Percentiles rank a stretch among this genome's conserved stretches.
Evolutionary conservation across 2,329 filamentous ascomycete species (phyloP).

Genomic region (Phialophora verrucosa): DNA sequence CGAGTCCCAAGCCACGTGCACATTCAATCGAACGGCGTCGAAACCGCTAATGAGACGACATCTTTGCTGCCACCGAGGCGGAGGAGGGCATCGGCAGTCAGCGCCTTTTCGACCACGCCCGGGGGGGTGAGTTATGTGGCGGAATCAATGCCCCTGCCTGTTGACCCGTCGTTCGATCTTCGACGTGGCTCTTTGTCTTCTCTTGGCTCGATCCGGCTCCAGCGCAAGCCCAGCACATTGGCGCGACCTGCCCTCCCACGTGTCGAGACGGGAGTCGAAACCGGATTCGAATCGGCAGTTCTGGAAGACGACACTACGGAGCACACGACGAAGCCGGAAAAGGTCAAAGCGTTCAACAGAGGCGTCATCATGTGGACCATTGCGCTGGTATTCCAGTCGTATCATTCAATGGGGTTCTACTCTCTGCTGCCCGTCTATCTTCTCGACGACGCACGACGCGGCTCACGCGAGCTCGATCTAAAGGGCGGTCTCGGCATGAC

Average conservation of each 20-base stretch:
- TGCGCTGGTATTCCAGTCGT: constrained; percentile 51
- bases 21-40: background rate
- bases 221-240: background rate
- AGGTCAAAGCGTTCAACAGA: constrained; percentile 29
- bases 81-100: constrained; percentile 13
- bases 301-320: constrained; percentile 21
- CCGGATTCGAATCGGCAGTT: constrained; percentile 11
- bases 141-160: constrained; percentile 21
- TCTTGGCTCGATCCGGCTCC: constrained; percentile 25
- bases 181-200: constrained; percentile 29
- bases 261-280: background rate
- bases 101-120: constrained; percentile 1
- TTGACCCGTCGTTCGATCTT: constrained; percentile 33
- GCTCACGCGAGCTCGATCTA: constrained; percentile 25
- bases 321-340: background rate
- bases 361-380: constrained; percentile 50
- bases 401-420: constrained; percentile 56
- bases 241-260: constrained; percentile 1
- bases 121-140: constrained; percentile 20
- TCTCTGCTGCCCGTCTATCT: constrained; percentile 54
- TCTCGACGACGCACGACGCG: constrained; percentile 45
- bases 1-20: background rate
- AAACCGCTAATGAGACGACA: constrained; percentile 26
- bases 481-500: constrained; percentile 66
- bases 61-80: constrained; percentile 21